Conservation (phyloP, 2,329 filamentous ascomycete genomes). For the Venturiaceae sp. region DNA sequence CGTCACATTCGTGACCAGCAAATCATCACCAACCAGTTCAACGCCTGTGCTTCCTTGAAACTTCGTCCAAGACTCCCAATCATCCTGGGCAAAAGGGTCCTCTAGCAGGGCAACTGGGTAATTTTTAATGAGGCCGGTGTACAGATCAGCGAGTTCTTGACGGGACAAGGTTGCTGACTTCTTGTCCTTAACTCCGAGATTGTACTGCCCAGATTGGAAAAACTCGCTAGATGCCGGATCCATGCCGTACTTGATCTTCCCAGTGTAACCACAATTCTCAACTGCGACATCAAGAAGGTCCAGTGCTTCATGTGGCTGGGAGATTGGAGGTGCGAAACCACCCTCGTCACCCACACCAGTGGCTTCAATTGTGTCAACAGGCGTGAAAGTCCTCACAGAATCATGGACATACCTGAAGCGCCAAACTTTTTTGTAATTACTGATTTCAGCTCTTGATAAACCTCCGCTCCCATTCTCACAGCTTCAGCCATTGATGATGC, state of each 20-base stretch:
- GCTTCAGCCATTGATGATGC: conserved; percentile 11
- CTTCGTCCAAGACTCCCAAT: conserved; percentile 26
- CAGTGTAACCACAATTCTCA: conserved; percentile 13
- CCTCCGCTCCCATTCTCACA: conserved; percentile 13
- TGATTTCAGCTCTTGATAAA: conserved; percentile 14
- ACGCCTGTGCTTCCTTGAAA: conserved; percentile 24
- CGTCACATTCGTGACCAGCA: conserved; percentile 30
- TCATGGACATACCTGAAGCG: conserved; percentile 1
- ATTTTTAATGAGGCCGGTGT: conserved; percentile 20
- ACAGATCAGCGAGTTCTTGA: conserved; percentile 21
- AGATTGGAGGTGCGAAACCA: conserved; percentile 16
- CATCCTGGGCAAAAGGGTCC: conserved; percentile 32
- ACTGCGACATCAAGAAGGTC: conserved; percentile 15
- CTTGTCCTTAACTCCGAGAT: conserved; percentile 28
- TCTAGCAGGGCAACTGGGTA: conserved; percentile 31
- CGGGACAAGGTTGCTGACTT: conserved; percentile 14
- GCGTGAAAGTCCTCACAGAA: background rate
- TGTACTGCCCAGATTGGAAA: conserved; percentile 22
- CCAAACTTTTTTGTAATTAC: conserved; percentile 14
- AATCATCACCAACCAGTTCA: conserved; percentile 32
- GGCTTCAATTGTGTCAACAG: conserved; percentile 8
- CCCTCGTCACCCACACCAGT: conserved; percentile 17
- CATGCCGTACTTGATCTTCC: conserved; percentile 28
- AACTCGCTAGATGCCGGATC: conserved; percentile 33
- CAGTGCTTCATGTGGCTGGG: conserved; percentile 14